These are phyloP conservation scores for Eucalyptus regnans DNA, from an alignment of 345 rosid species.

Conservation along the genomic window DNA sequence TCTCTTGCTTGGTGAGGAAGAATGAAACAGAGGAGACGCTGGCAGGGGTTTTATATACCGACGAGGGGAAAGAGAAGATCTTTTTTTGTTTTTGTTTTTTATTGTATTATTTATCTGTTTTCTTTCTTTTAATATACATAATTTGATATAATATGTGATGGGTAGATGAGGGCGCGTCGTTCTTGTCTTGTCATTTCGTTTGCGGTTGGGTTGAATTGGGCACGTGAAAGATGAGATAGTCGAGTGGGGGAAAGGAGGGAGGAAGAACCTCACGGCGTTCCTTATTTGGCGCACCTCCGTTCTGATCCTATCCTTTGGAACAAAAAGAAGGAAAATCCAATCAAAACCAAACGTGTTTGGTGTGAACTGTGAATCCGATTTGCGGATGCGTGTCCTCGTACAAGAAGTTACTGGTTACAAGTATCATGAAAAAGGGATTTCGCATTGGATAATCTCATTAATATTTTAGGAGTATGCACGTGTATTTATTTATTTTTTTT, in stretches of 20 bases:
- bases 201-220: not conserved
- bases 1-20: not conserved
- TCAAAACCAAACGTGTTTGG: not conserved
- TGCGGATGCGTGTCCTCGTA: not conserved
- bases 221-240: not conserved
- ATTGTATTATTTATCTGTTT: not conserved
- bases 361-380: not conserved
- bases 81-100: no score
- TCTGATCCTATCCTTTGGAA: not conserved
- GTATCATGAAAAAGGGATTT: not conserved
- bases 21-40: not conserved
- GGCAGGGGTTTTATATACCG: not conserved
- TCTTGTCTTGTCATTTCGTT: not conserved
- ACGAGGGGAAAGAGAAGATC: not conserved
- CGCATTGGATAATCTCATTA: not conserved
- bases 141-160: not conserved
- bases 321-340: not conserved
- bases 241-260: not conserved
- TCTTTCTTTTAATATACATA: not conserved
- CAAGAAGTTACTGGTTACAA: not conserved
- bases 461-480: not conserved
- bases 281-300: not conserved
- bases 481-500: no score
- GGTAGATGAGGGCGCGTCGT: not conserved
- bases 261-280: not conserved